Evolutionary conservation across 1,139 yeast species (phyloP), one percentile per base, ranked within the genome.

Genomic region (Saccharomyces hybrid): DNA sequence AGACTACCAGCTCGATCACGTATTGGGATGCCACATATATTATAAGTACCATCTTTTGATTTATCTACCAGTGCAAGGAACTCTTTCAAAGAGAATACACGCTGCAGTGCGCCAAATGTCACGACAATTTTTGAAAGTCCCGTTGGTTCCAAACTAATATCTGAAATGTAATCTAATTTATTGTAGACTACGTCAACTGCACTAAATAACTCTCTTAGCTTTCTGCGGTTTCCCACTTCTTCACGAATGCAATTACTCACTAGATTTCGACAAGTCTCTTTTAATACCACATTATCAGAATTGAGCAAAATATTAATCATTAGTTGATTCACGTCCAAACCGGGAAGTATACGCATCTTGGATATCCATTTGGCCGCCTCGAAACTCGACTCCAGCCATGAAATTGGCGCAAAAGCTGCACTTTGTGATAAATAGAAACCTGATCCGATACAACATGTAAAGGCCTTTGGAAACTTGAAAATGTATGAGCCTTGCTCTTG

Each of bases 401-500:
- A 67, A n/a, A 67, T 63, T 0, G 85, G 75, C 0, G 86, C 85
- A 67, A 84, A 78, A 56, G 78, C 76, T 1, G 78, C 80, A 49
- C 77, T 76, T 66, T 84, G 87, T 52, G 79, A 75, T 9, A 83
- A 70, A 52, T 76, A 77, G 50, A 81, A 74, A 0, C 88, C 89
- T 32, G 80, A 67, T 0, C 85, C 80, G 3, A 82, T 64, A 2
- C 70, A 70, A 9, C 81, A 69, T 0, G 82, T 72, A 63, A 80
- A 83, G 0, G 80, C 66, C 55, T 76, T 75, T 0, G 90, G 89
- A 57, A 72, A 82, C 54, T 78, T 81, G 52, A 84, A 70, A 4
- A 85, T 70, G 56, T 76, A 75, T 50, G 85, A 86, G 0, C 88
- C 88, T 0, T 85, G 82, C 41, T 72, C 73, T 65, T 85, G 90